Base-by-base conservation (phyloP, 192 early-diverging fungal genomes). In the Backusella parvicylindrica region DNA sequence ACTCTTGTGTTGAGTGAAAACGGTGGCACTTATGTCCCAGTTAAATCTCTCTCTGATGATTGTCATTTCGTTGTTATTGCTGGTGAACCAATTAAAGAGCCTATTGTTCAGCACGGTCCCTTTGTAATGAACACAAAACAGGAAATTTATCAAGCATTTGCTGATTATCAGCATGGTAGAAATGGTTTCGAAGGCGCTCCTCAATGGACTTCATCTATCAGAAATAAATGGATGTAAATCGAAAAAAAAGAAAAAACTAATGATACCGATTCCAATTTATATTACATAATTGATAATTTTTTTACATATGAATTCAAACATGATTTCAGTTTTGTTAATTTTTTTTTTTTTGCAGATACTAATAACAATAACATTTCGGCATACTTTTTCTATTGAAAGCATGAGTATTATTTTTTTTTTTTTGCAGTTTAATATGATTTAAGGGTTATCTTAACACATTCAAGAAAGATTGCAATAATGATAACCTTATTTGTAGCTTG, bases 151-250 rank as follows among this genome's bases (percentile, higher is more conserved):
- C 79, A 89, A 63, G 79, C 86, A 0, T 76, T 90, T 12, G 73
- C 73, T 35, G 93, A 94, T 70, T 92, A 87, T 73, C 74, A 91
- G 49, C 53, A 76, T 8, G 83, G 82, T 47, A 81, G 82, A 70
- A 93, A 92, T 73, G 93, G 93, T 0, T 93, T 93, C 81, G 92
- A 93, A 82, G 84, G 81, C 13, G 91, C 90, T 13, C 72, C 78
- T 41, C 76, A 82, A 43, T 92, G 86, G 86, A 73, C 74, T 2
- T 83, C 85, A 3, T 71, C 64, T 11, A 89, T 89, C 36, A 76
- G 41, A 33, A 28, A 75, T n/a, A 66, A 50, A 28, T 80, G 74
- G 73, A 60, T 60, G 53, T 60, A 56, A 26, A 23, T 12, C 12
- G 23, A 23, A 56, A 1, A 11, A 12, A 11, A 11, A 13, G 3